Evolutionary conservation across 306 rosid genomes (phyloP), one percentile per base, ranked within the genome.

Genomic region (Dryas alaskensis): DNA sequence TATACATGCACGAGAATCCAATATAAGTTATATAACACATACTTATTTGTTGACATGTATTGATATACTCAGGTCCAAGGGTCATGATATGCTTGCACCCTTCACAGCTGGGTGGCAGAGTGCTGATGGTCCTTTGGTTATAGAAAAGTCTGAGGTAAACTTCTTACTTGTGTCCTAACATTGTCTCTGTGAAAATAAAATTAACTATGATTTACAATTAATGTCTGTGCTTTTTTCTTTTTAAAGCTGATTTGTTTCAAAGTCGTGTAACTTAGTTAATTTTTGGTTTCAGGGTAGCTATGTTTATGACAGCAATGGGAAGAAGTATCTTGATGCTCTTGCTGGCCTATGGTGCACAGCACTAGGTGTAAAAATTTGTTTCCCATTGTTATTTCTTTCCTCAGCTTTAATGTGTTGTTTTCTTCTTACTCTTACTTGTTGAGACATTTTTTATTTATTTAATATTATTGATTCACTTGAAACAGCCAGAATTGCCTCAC

Each of bases 321-420:
- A 83, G 81, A 94, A 88, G 79, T 94, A 94, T 86, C 95, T 94
- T 42, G 99, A 94, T 64, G 8, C 99, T 55, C 96, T 94, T 69
- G 97, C 99, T 69, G 96, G 98, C 79, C 85, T 92, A 58, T 94
- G 99, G 99, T 92, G 89, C 90, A 94, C 96, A 27, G 80, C 96
- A 67, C 79, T 87, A 79, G 91, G 88, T 87, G 46, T 45, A 10
- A 43, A 42, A n/a, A 17, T 67, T 60, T 80, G 27, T 14, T 60
- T 70, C 47, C 16, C 42, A 53, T 70, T 48, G 45, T n/a, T 22
- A 22, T 31, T 17, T 62, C 54, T 48, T 80, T 39, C 5, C 10
- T 19, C 64, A 54, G 8, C 74, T 70, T 70, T 2, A 10, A 42
- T 43, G 8, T 22, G 2, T 74, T 57, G 68, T 14, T 54, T 71